Evolutionary conservation across 345 rosid genomes (phyloP).

Genomic region (Trapa bicornis): DNA sequence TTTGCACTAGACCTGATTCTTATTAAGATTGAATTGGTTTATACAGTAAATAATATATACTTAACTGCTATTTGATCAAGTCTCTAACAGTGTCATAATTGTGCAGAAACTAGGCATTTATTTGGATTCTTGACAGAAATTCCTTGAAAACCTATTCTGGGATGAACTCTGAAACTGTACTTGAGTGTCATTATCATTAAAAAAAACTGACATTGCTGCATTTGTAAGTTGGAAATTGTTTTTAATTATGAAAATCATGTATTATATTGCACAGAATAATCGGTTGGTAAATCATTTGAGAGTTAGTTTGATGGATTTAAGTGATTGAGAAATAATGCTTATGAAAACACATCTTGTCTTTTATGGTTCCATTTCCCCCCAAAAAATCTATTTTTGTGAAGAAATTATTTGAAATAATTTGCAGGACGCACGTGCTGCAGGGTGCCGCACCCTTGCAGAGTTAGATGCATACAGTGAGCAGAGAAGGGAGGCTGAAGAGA

Average conservation of each 20-base stretch:
- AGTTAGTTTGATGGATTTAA: too few species aligned
- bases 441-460: slow-evolving; percentile 74
- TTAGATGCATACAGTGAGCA: slow-evolving; percentile 58
- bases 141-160: not conserved
- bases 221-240: not conserved
- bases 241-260: not conserved
- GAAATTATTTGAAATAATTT: slow-evolving; percentile 8
- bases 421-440: slow-evolving; percentile 90
- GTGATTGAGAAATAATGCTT: too few species aligned
- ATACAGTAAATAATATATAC: not conserved
- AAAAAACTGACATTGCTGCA: not conserved
- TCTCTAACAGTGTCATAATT: not conserved
- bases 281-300: not conserved
- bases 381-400: not conserved
- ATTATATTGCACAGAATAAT: not conserved
- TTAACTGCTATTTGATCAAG: not conserved
- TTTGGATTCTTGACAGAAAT: not conserved
- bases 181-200: not conserved
- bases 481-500: slow-evolving; percentile 71
- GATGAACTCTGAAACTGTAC: not conserved
- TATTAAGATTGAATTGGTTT: not conserved
- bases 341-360: too few species aligned
- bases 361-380: too few species aligned
- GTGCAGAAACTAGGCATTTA: not conserved
- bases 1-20: not conserved